phyloP scores from a whole-genome alignment of 2,329 filamentous ascomycete species.

The Ophiostoma sp. region DNA sequence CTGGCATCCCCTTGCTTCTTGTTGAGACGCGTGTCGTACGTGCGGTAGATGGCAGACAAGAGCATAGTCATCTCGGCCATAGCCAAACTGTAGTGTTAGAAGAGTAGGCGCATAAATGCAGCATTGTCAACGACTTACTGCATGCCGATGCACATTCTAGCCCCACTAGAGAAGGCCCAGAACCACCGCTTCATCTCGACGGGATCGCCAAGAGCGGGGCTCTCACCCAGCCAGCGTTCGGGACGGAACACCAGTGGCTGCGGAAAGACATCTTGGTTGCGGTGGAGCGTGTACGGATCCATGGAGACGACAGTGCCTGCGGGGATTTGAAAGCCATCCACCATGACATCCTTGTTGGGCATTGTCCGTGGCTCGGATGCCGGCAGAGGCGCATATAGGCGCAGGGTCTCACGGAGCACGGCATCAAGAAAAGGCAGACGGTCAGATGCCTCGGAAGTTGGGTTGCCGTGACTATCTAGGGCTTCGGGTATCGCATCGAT shows the following conservation, averaged over 20 bases:
- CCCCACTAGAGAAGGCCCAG: conserved; percentile 64
- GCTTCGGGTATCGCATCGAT: conserved; percentile 15
- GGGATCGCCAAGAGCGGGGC: conserved; percentile 15
- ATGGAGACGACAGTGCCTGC: conserved; percentile 28
- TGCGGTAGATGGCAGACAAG: conserved; percentile 40
- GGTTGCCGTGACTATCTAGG: conserved; percentile 30
- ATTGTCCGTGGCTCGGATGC: conserved; percentile 45
- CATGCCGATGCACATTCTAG: conserved; percentile 59
- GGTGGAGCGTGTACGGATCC: conserved; percentile 30
- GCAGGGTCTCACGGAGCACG: conserved; percentile 46
- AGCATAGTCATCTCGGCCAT: conserved; percentile 48
- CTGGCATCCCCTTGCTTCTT: conserved; percentile 29
- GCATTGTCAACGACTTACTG: conserved; percentile 15
- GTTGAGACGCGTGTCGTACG: conserved; percentile 36
- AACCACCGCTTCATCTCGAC: conserved; percentile 42
- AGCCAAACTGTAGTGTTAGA: conserved; percentile 33
- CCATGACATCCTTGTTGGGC: conserved; percentile 29
- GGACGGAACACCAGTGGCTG: conserved; percentile 29
- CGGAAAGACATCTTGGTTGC: conserved; percentile 28
- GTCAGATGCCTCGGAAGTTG: conserved; percentile 35
- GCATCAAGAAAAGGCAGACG: conserved; percentile 43
- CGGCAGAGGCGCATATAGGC: conserved; percentile 47
- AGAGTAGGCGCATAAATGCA: background rate
- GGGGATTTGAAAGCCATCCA: conserved; percentile 29
- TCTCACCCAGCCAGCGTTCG: conserved; percentile 27